phyloP scores from a whole-genome alignment of 139 green algal species.

The Coelastrella sp. region DNA sequence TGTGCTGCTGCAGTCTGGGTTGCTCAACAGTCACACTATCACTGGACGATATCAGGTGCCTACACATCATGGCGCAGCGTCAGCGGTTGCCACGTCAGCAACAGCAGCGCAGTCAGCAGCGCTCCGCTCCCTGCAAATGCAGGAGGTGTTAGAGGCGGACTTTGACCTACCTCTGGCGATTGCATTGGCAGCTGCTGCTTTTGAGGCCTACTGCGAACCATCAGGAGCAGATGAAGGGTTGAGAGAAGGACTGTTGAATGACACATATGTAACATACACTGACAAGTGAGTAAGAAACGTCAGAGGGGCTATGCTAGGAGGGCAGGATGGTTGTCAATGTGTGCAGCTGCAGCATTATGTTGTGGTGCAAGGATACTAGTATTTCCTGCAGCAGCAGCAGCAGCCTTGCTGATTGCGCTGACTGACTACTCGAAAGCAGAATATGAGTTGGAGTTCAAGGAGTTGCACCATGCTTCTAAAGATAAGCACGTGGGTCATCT shows the following conservation, averaged over 20 bases:
- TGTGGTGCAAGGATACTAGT: no score
- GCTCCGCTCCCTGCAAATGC: background rate
- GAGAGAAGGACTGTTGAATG: slow-evolving; percentile 45
- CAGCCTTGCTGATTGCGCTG: no score
- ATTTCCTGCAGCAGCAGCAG: background rate
- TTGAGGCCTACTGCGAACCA: slow-evolving; percentile 71
- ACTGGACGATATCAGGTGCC: no score
- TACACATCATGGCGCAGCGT: background rate
- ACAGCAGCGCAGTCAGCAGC: background rate
- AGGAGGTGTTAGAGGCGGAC: background rate
- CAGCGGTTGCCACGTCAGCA: background rate
- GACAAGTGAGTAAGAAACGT: slow-evolving; percentile 51
- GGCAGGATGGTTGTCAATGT: no score
- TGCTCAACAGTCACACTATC: no score
- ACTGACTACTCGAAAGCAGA: no score
- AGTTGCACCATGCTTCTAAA: no score
- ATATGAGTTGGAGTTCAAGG: no score
- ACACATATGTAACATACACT: slow-evolving; percentile 59
- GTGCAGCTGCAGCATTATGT: no score
- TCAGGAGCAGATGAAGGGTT: slow-evolving; percentile 45
- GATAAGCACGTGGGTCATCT: no score
- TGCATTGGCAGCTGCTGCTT: slow-evolving; percentile 68
- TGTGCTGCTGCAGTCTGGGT: no score
- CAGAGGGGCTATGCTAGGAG: no score
- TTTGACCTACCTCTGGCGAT: slow-evolving; percentile 71